These are phyloP conservation scores for Passalora sequoiae DNA, from an alignment of 2,329 filamentous ascomycete species.

Conservation along the genomic window DNA sequence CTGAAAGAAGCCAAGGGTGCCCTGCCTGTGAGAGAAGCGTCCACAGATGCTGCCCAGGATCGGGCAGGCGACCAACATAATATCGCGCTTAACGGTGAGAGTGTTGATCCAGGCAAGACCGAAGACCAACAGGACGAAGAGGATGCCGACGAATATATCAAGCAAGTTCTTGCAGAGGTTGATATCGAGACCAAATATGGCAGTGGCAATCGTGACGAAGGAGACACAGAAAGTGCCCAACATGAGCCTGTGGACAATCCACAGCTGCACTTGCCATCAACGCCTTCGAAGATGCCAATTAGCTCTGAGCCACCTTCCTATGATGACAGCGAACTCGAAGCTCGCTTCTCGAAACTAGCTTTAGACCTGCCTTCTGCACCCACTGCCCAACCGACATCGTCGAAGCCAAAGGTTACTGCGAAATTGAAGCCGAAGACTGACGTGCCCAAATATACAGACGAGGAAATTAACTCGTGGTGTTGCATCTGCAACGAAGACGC, in stretches of 20 bases:
- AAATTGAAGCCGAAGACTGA: conserved; percentile 29
- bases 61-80: background rate
- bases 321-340: conserved; percentile 43
- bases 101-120: conserved; percentile 11
- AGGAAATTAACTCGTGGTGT: conserved; percentile 73
- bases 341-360: conserved; percentile 42
- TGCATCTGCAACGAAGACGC: conserved; percentile 77
- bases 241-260: conserved; percentile 5
- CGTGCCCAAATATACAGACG: conserved; percentile 52
- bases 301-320: conserved; percentile 26
- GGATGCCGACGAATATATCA: conserved; percentile 45
- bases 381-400: conserved; percentile 37
- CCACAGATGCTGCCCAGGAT: background rate
- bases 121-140: conserved; percentile 33
- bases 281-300: conserved; percentile 27
- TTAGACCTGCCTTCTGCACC: conserved; percentile 45
- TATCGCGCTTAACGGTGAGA: conserved; percentile 11
- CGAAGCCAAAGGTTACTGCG: conserved; percentile 21
- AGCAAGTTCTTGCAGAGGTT: conserved; percentile 43
- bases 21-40: conserved; percentile 32
- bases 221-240: conserved; percentile 2
- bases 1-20: conserved; percentile 40
- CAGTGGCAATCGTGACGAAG: conserved; percentile 3
- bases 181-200: conserved; percentile 41
- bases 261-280: conserved; percentile 29